Percentiles rank a stretch among this genome's conserved stretches.
Conservation (phyloP, 2,329 filamentous ascomycete species). For the Passalora sequoiae region DNA sequence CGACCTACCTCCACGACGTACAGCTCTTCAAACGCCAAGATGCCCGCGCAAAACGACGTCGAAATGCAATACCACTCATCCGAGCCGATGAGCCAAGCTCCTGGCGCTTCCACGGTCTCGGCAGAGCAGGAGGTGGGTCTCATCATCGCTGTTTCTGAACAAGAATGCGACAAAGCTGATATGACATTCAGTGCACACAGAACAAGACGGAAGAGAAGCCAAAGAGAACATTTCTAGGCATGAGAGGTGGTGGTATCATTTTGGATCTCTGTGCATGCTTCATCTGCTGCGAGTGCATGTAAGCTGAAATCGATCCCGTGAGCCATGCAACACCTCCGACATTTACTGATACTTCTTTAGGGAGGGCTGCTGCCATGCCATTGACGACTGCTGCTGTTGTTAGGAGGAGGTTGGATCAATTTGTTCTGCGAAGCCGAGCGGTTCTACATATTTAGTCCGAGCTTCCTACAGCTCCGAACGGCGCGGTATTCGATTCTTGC, state of each 20-base stretch:
- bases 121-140: constrained; percentile 5
- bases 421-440: not conserved
- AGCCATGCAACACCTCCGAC: not conserved
- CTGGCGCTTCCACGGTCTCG: not conserved
- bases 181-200: constrained; percentile 1
- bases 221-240: constrained; percentile 27
- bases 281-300: constrained; percentile 29
- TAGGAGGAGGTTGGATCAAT: constrained; percentile 10
- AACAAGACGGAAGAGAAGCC: constrained; percentile 18
- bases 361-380: constrained; percentile 24
- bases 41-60: constrained; percentile 19
- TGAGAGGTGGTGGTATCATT: constrained; percentile 28
- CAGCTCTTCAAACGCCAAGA: constrained; percentile 11
- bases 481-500: too few species aligned
- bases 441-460: not conserved
- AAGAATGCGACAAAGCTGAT: not conserved
- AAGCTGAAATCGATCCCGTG: not conserved
- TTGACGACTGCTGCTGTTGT: constrained; percentile 31
- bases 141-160: not conserved
- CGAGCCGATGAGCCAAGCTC: constrained; percentile 12
- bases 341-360: too few species aligned
- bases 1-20: too few species aligned
- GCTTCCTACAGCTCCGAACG: too few species aligned
- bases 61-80: constrained; percentile 26
- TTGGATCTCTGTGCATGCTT: constrained; percentile 30